Base-by-base conservation (phyloP, 108 stramenopile species). In the Fragilariopsis cylindrus region DNA sequence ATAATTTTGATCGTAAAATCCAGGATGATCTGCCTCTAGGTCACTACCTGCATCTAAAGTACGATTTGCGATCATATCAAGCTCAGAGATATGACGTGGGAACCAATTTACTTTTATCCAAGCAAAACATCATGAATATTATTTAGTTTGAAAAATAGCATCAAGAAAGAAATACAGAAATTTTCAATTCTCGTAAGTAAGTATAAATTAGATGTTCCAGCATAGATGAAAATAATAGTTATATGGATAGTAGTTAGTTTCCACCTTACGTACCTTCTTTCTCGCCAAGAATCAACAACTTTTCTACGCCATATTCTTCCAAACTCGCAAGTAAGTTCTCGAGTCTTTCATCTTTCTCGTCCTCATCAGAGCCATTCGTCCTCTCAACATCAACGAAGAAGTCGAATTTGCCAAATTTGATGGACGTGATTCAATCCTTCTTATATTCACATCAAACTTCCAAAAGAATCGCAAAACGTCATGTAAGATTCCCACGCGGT, bases 371-470 rank as follows among this genome's bases (percentile, higher is more conserved):
- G 43, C 3, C 8, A 63, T 7, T 21, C 30, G 15, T 60, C 52
- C 94, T 92, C 53, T 91, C 83, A 75, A 96, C 90, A 73, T 94
- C 92, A 4, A 96, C 74, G 75, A 84, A 93, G 72, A 96, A 93
- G 64, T 93, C 91, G 68, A 97, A 96, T 43, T 57, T 52, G 47
- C 53, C 55, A 42, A 49, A 40, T 21, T 48, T 8, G 77, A 72
- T 42, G 93, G 93, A 57, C 92, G 86, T 55, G 88, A 89, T 78
- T 98, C 98, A 42, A 98, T 96, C 21, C 96, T 81, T 13, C 92
- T 88, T 52, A 98, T 78, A 76, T 95, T 96, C 54, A 98, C 78
- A 62, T 97, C 93, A 73, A 94, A 91, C 72, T 96, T 96, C 93
- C 95, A 96, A 83, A 96, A 97, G 56, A 82, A 93, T 49, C 78